These are phyloP conservation scores for Pseudogymnoascus verrucosus DNA, from an alignment of 2,329 filamentous ascomycete species.

Conservation along the genomic window DNA sequence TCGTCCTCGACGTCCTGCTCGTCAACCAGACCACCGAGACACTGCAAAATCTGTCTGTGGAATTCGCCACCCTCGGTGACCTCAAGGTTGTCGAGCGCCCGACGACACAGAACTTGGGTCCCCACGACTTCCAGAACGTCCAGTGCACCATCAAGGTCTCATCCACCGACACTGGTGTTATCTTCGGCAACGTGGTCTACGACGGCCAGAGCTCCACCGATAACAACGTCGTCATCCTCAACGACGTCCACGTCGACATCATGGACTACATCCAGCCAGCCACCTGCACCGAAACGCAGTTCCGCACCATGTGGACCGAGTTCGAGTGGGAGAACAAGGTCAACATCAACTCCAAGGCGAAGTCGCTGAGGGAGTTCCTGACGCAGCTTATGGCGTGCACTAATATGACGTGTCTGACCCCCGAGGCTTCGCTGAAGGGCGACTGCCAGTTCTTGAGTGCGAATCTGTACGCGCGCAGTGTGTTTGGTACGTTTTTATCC, in stretches of 20 bases:
- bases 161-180: slow-evolving; percentile 94
- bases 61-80: slow-evolving; percentile 96
- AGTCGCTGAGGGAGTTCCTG: slow-evolving; percentile 83
- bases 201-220: slow-evolving; percentile 88
- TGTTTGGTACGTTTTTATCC: slow-evolving; percentile 72
- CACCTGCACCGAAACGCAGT: slow-evolving; percentile 93
- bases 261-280: slow-evolving; percentile 99
- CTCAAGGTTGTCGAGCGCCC: slow-evolving; percentile 96
- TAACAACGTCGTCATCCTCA: slow-evolving; percentile 94
- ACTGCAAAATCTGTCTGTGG: slow-evolving; percentile 90
- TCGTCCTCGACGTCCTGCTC: slow-evolving; percentile 88
- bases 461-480: slow-evolving; percentile 91
- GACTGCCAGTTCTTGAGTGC: slow-evolving; percentile 97
- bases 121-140: slow-evolving; percentile 95
- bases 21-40: slow-evolving; percentile 98
- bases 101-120: slow-evolving; percentile 89
- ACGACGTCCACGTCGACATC: slow-evolving; percentile 96
- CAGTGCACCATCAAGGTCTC: slow-evolving; percentile 98
- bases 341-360: slow-evolving; percentile 98
- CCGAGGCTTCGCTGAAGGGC: slow-evolving; percentile 90
- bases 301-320: slow-evolving; percentile 99
- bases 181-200: slow-evolving; percentile 97
- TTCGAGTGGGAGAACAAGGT: slow-evolving; percentile 99
- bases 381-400: slow-evolving; percentile 94
- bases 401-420: slow-evolving; percentile 97